phyloP scores from a whole-genome alignment of 1,284 basidiomycete species.

The Pseudozyma pruni region DNA sequence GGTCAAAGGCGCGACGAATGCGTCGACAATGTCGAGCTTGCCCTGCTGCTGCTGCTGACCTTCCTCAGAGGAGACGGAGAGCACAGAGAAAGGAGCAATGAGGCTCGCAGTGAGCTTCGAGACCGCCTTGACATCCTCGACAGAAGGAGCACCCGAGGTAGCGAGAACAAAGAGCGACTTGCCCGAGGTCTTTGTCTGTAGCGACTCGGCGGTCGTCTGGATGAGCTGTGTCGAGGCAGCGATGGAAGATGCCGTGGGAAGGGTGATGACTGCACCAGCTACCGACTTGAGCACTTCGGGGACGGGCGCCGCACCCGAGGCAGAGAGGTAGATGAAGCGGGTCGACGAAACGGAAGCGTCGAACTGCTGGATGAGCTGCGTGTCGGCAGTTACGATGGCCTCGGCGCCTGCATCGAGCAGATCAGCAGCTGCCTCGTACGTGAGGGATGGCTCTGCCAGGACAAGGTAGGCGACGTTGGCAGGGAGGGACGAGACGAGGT shows the following conservation, averaged over 20 bases:
- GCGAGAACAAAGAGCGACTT: slow-evolving; percentile 59
- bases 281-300: slow-evolving; percentile 45
- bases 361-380: slow-evolving; percentile 39
- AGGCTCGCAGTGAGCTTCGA: slow-evolving; percentile 47
- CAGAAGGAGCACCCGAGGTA: slow-evolving; percentile 26
- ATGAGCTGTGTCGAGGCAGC: slow-evolving; percentile 44
- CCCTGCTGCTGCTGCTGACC: slow-evolving; percentile 21
- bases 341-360: slow-evolving; percentile 41
- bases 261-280: slow-evolving; percentile 51
- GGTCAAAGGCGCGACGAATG: slow-evolving; percentile 73
- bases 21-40: slow-evolving; percentile 60
- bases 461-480: slow-evolving; percentile 44
- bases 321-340: slow-evolving; percentile 52
- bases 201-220: slow-evolving; percentile 32
- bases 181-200: slow-evolving; percentile 56
- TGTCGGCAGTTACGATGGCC: slow-evolving; percentile 51
- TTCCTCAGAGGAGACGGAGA: slow-evolving; percentile 30
- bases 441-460: slow-evolving; percentile 32
- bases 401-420: slow-evolving; percentile 60
- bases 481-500: slow-evolving; percentile 30
- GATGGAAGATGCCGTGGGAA: slow-evolving; percentile 41
- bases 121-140: slow-evolving; percentile 46
- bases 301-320: slow-evolving; percentile 39
- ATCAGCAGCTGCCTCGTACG: slow-evolving; percentile 51
- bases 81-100: slow-evolving; percentile 51